Evolutionary conservation across 1,284 basidiomycete species (phyloP).

Genomic region (Sphaerobolus stellatus): DNA sequence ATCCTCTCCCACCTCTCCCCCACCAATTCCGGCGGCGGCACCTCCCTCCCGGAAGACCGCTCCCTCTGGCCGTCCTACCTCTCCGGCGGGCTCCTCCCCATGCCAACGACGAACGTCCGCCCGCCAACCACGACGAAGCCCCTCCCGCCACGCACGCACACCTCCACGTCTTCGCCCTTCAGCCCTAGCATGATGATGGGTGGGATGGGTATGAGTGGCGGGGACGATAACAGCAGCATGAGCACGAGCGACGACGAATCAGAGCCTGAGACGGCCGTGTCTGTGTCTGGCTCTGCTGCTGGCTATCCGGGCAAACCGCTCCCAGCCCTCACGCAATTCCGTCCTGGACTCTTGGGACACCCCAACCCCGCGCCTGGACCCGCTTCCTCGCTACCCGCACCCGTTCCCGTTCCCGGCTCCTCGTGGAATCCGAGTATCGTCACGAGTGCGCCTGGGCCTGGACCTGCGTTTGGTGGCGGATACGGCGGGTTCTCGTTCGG

Average conservation of each 20-base stretch:
- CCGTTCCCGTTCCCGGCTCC: conserved; percentile 9
- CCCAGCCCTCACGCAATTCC: conserved; percentile 28
- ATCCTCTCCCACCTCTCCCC: conserved; percentile 86
- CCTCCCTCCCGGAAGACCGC: conserved; percentile 89
- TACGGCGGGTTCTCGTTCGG: neutral
- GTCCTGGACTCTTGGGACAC: conserved; percentile 19
- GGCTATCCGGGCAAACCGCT: neutral
- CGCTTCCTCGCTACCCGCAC: neutral
- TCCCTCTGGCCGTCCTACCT: conserved; percentile 80
- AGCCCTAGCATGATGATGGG: too few relatives aligned
- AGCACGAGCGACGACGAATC: conserved; percentile 9
- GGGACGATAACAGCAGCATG: too few relatives aligned
- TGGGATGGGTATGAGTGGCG: too few relatives aligned
- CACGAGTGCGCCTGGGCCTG: neutral
- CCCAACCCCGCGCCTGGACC: conserved; percentile 12
- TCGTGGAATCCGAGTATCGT: neutral
- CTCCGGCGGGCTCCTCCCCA: conserved; percentile 66
- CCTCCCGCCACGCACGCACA: conserved; percentile 6
- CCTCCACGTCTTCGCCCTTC: conserved; percentile 18
- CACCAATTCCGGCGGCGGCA: conserved; percentile 47
- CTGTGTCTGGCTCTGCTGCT: neutral
- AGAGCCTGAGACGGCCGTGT: neutral
- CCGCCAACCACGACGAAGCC: conserved; percentile 11
- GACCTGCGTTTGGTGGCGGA: neutral
- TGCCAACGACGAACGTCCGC: conserved; percentile 37